These are phyloP conservation scores for Pythium grandisporangium DNA, from an alignment of 352 stramenopile genomes.

Conservation along the genomic window DNA sequence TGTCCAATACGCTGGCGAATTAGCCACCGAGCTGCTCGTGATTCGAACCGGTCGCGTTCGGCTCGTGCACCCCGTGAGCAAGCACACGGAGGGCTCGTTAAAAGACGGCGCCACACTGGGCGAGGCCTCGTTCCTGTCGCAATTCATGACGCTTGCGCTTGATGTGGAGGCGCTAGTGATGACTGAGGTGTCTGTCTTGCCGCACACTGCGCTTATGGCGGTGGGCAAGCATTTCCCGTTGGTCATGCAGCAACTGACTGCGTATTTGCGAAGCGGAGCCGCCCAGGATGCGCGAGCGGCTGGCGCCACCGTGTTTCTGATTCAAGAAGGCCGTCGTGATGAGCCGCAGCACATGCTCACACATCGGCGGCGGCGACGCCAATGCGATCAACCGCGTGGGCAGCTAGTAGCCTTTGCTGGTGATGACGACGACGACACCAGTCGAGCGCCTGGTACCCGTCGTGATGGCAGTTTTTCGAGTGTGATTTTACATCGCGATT, in stretches of 20 bases:
- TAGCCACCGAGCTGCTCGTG: slow-evolving; percentile 10
- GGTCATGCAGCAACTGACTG: slow-evolving; percentile 8
- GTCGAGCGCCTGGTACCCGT: no score
- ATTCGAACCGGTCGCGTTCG: slow-evolving; percentile 13
- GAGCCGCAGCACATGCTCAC: no score
- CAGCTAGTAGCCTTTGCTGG: no score
- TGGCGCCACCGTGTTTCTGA: no score
- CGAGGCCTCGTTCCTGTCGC: slow-evolving; percentile 8
- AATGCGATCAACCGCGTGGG: no score
- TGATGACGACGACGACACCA: neutral
- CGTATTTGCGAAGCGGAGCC: no score
- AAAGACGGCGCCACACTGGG: slow-evolving; percentile 6
- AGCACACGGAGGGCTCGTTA: slow-evolving; percentile 4
- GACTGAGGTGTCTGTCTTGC: slow-evolving; percentile 10
- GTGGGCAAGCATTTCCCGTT: slow-evolving; percentile 9
- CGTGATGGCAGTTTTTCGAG: no score
- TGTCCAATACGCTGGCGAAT: slow-evolving; percentile 10
- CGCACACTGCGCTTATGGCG: slow-evolving; percentile 2
- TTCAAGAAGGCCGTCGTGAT: no score
- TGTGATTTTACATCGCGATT: no score
- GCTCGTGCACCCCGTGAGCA: slow-evolving; percentile 3
- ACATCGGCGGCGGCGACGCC: no score
- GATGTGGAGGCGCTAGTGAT: slow-evolving; percentile 9
- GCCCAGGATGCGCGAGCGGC: no score
- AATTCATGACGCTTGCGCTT: slow-evolving; percentile 5